Conservation (phyloP, 2,329 filamentous ascomycete genomes). For the Fusarium humuli region DNA sequence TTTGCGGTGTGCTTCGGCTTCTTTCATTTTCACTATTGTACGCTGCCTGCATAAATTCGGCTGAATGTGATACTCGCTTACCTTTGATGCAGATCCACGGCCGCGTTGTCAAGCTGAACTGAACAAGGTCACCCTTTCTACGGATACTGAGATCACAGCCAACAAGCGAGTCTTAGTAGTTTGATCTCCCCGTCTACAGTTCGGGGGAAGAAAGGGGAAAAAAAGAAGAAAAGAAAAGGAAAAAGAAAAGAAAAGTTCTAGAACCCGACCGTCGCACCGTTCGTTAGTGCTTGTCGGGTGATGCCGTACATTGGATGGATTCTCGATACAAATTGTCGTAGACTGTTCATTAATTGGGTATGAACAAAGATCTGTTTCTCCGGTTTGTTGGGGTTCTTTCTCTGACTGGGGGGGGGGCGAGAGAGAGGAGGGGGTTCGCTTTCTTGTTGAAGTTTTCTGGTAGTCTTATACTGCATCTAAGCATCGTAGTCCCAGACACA, state of each 20-base stretch:
- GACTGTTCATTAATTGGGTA: not conserved
- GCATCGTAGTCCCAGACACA: not conserved
- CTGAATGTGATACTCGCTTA: constrained; percentile 23
- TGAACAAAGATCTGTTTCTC: constrained; percentile 4
- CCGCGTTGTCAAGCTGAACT: constrained; percentile 1
- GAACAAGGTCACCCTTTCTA: not conserved
- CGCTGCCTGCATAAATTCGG: constrained; percentile 4
- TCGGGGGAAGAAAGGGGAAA: not conserved
- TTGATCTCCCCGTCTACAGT: not conserved
- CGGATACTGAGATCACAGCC: not conserved
- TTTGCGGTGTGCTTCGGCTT: not conserved
- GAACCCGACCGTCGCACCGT: constrained; percentile 25
- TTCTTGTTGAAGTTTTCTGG: not conserved
- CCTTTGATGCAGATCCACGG: constrained; percentile 2
- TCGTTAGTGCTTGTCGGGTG: constrained; percentile 29
- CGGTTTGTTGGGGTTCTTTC: not conserved
- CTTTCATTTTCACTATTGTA: not conserved
- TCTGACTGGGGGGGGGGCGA: not conserved
- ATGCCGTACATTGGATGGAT: constrained; percentile 24
- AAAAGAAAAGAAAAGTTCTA: constrained; percentile 30
- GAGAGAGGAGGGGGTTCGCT: not conserved
- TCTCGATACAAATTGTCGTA: not conserved
- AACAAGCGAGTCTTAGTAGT: not conserved
- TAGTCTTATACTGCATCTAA: not conserved
- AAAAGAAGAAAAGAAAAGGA: not conserved